Conservation (phyloP, 805 yeast genomes). For the Yarrowia osloensis region DNA sequence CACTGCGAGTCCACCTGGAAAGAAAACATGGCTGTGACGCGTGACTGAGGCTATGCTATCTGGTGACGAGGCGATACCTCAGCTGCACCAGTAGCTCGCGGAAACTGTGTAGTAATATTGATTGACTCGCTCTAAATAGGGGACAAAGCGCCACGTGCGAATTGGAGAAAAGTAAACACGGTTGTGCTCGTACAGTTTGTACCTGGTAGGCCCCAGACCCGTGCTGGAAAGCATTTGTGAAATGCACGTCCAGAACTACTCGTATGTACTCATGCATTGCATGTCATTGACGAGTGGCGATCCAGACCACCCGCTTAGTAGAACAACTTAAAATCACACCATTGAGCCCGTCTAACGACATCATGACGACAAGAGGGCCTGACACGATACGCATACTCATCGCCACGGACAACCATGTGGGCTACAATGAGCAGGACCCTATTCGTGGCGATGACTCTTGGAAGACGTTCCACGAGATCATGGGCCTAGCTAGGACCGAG, state of each 20-base stretch:
- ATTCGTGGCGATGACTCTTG: slow-evolving; percentile 88
- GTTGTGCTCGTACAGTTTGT: too few species aligned
- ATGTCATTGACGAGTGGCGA: not conserved
- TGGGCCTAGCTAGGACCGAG: slow-evolving; percentile 63
- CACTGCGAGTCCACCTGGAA: too few species aligned
- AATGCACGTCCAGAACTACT: not conserved
- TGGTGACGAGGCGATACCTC: too few species aligned
- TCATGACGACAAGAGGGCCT: slow-evolving; percentile 44
- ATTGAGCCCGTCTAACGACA: not conserved
- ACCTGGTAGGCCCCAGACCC: too few species aligned
- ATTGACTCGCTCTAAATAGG: too few species aligned
- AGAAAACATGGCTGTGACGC: too few species aligned
- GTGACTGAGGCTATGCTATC: too few species aligned
- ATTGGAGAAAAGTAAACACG: not conserved
- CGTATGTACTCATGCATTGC: slow-evolving; percentile 14
- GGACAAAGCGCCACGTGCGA: not conserved
- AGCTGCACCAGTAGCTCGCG: too few species aligned
- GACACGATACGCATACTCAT: slow-evolving; percentile 76
- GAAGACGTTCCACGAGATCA: slow-evolving; percentile 81
- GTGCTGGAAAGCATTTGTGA: not conserved
- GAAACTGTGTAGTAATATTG: too few species aligned
- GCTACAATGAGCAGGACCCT: slow-evolving; percentile 86
- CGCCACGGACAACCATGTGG: slow-evolving; percentile 96
- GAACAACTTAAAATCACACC: not conserved
- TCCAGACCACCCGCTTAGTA: not conserved